Base-by-base conservation (phyloP, 352 stramenopile species). In the Phytophthora gonapodyides region DNA sequence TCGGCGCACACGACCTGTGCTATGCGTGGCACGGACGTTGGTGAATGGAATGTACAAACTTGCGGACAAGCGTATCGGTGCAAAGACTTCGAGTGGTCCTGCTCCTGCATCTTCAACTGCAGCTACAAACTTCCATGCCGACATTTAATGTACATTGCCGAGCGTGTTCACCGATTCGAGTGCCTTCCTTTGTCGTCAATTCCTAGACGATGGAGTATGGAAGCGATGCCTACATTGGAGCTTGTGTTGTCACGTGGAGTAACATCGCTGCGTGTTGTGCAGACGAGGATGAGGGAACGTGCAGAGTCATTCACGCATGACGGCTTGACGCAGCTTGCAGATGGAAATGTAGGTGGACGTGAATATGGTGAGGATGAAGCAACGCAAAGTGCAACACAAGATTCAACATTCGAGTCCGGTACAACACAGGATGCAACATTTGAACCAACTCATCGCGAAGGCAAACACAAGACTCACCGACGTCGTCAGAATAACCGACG, bases 111-210 rank as follows among this genome's bases (percentile, higher is more conserved):
- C 11, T 49, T 49, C 24, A 37, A 49, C 24, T 49, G 43, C 24
- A 49, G 43, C 43, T 49, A 49, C 43, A 37, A 37, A 17, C 43
- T 37, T 49, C 43, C 43, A 17, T 37, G 43, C 24, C 43, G 24
- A 19, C 43, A 49, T 36, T 36, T 49, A 19, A 49, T 49, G 43
- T 49, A 36, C 24, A 49, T 49, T 49, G 43, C 21, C 10, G 43
- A 49, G 43, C 43, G 43, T 36, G 43, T 49, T 19, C 24, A 49
- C 21, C 43, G 43, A 17, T 49, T 49, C 24, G 19, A 49, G 10
- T 19, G 21, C 10, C 43, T 49, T 16, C 43, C 43, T 16, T 35
- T 49, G 21, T 37, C 43, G 24, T 37, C 21, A 19, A 49, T 49
- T n/a, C 43, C 43, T 19, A 12, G 6, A 37, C 42, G 43, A 35